phyloP scores from a whole-genome alignment of 2,329 filamentous ascomycete genomes.

The Stagonosporopsis rhizophila region DNA sequence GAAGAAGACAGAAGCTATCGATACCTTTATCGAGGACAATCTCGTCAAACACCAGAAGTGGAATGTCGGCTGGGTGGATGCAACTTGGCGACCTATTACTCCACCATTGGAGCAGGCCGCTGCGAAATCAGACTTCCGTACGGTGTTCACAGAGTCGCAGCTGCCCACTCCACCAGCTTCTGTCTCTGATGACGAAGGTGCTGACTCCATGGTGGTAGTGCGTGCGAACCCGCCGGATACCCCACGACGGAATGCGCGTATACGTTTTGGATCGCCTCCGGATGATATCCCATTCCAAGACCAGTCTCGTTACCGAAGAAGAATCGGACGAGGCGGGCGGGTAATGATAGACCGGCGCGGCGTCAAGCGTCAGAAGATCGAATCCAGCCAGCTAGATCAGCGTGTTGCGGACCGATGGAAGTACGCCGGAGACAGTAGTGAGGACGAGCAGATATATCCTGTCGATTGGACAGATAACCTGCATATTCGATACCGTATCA shows the following conservation, averaged over 20 bases:
- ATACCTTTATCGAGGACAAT: conserved; percentile 83
- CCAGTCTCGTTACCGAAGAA: conserved; percentile 76
- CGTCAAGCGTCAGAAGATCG: conserved; percentile 59
- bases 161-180: conserved; percentile 58
- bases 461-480: conserved; percentile 72
- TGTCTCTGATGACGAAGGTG: conserved; percentile 53
- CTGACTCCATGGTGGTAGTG: conserved; percentile 49
- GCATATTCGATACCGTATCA: conserved; percentile 64
- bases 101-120: conserved; percentile 68
- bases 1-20: conserved; percentile 82
- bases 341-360: conserved; percentile 87
- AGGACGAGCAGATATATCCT: conserved; percentile 75
- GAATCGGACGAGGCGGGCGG: conserved; percentile 83
- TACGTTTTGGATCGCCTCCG: conserved; percentile 49
- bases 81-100: conserved; percentile 84
- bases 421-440: conserved; percentile 84
- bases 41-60: conserved; percentile 87
- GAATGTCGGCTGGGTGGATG: conserved; percentile 89
- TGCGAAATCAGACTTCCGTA: conserved; percentile 49
- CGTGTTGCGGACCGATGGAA: conserved; percentile 66
- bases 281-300: conserved; percentile 49
- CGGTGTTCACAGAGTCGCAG: conserved; percentile 47
- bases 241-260: conserved; percentile 37
- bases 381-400: conserved; percentile 34
- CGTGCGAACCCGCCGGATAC: conserved; percentile 37